phyloP scores from a whole-genome alignment of 345 rosid species.

The Lagerstroemia speciosa region DNA sequence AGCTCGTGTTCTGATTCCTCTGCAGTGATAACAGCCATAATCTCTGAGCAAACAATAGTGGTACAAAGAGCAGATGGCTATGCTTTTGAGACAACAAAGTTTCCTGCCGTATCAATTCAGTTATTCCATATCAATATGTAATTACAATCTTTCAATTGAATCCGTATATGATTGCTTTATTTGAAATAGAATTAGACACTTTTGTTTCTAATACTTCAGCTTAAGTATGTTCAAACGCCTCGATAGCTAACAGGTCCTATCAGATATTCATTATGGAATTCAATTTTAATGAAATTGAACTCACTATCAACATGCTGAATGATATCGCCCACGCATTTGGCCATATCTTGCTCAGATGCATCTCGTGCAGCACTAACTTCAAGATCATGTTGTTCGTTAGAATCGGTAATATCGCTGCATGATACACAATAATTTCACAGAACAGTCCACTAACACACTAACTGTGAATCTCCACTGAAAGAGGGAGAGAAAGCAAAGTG shows the following conservation, averaged over 20 bases:
- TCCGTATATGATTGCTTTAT: no score
- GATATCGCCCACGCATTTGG: slow-evolving; percentile 36
- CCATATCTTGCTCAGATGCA: slow-evolving; percentile 57
- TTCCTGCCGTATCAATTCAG: not conserved
- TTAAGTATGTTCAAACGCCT: not conserved
- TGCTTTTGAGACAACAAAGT: not conserved
- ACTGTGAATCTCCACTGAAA: no score
- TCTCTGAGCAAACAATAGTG: not conserved
- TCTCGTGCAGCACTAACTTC: slow-evolving; percentile 58
- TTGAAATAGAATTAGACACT: not conserved
- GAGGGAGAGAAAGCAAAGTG: not conserved
- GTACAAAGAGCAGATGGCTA: not conserved
- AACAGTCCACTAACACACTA: not conserved
- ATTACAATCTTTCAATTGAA: not conserved
- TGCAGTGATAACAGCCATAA: slow-evolving; percentile 20
- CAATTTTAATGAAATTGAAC: slow-evolving; percentile 13
- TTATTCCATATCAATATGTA: not conserved
- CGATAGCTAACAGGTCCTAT: not conserved
- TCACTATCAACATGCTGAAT: slow-evolving; percentile 54
- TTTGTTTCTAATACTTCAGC: not conserved
- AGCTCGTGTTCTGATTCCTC: slow-evolving; percentile 58
- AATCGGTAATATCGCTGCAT: slow-evolving; percentile 50
- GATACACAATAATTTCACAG: not conserved
- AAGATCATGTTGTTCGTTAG: slow-evolving; percentile 57
- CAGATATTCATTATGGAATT: not conserved